phyloP scores from a whole-genome alignment of 2,329 filamentous ascomycete genomes.

The Fusarium sp. region DNA sequence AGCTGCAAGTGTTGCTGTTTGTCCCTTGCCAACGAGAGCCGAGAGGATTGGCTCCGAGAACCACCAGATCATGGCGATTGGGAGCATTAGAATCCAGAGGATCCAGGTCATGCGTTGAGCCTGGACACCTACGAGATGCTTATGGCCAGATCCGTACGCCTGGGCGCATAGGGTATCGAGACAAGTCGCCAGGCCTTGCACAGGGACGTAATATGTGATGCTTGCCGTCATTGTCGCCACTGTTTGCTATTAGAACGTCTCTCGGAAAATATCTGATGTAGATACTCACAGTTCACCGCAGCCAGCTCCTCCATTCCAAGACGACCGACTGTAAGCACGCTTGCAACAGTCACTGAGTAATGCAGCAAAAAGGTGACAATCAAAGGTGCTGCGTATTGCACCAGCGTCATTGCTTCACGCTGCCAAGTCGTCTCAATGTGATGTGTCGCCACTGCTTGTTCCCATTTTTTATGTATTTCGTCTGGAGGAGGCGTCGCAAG shows the following conservation, averaged over 20 bases:
- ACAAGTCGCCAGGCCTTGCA: conserved; percentile 83
- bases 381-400: conserved; percentile 73
- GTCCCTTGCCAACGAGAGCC: conserved; percentile 50
- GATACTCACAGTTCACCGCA: conserved; percentile 48
- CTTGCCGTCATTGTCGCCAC: conserved; percentile 77
- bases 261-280: too few relatives aligned
- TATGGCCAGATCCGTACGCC: conserved; percentile 88
- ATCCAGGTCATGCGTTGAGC: conserved; percentile 83
- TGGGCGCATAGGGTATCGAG: conserved; percentile 92
- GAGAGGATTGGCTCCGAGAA: conserved; percentile 71
- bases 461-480: conserved; percentile 62
- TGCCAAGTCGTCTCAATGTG: conserved; percentile 89
- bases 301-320: conserved; percentile 69
- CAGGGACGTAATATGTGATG: conserved; percentile 79
- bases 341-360: conserved; percentile 80
- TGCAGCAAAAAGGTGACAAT: conserved; percentile 78
- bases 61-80: conserved; percentile 76
- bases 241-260: neutral
- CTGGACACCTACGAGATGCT: conserved; percentile 85
- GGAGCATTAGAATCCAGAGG: conserved; percentile 75
- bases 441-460: conserved; percentile 81
- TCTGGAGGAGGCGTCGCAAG: conserved; percentile 22
- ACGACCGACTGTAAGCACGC: conserved; percentile 78
- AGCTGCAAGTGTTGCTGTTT: conserved; percentile 75
- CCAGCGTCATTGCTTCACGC: conserved; percentile 82